Evolutionary conservation across 2,329 filamentous ascomycete species (phyloP), one percentile per base, ranked within the genome.

Genomic region (Hansfordia pulvinata): DNA sequence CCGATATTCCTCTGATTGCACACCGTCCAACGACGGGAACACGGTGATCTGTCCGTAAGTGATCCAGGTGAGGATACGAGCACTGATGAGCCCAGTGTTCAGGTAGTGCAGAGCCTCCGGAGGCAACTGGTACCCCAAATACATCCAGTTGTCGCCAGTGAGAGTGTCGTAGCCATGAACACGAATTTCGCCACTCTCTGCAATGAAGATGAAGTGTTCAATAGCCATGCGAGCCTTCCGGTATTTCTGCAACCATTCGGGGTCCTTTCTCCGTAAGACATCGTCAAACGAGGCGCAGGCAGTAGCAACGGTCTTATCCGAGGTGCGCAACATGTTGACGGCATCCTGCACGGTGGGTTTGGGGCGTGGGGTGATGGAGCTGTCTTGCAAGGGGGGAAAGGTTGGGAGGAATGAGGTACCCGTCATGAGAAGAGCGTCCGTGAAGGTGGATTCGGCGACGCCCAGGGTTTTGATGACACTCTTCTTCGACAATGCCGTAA

Each of bases 71-170:
- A 93, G 66, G 19, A 93, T 63, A 25, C 82, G 73, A 14, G 84
- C 65, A 16, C 82, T 74, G 36, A 96, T 72, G 22, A 94, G 58
- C 18, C 84, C 90, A 27, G 70, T 76, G 31, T 84, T 85, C 26
- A 94, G 64, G 49, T 96, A 96, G 50, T 84, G 80, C 48, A 88
- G 86, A 11, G 96, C 62, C 52, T 98, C 90, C 20, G 85, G 75
- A 1, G 90, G 85, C 5, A 98, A 62, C 32, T 86, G 79, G 32
- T 92, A 71, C n/a, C 85, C 85, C 34, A 94, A 71, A 46, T 94
- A 86, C 43, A 88, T 77, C 46, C 92, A 82, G 37, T 90, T 76
- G 46, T 96, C 86, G 23, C 68, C 69, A 3, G 90, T 86, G 12
- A 85, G 69, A 29, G 72, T 64, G 6, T 82, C 77, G 29, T 64